Evolutionary conservation across 2,329 filamentous ascomycete genomes (phyloP).

Genomic region (Neonectria punicea): DNA sequence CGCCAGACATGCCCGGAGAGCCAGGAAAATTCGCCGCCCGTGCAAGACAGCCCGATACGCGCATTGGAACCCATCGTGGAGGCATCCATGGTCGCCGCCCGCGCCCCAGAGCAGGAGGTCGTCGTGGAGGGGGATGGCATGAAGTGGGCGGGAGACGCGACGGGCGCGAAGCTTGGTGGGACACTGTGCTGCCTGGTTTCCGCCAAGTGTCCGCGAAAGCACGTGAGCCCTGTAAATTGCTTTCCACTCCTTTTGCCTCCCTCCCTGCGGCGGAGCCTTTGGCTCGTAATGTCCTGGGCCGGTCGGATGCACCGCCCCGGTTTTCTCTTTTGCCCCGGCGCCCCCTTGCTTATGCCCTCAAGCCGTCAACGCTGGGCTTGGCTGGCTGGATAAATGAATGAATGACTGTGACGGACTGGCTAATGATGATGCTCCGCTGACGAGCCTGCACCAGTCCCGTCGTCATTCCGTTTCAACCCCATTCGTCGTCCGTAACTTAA

Average conservation of each 20-base stretch:
- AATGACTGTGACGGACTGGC: neutral
- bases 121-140: slow-evolving; percentile 51
- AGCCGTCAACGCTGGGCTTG: neutral
- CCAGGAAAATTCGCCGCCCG: slow-evolving; percentile 36
- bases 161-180: slow-evolving; percentile 53
- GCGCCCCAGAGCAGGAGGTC: slow-evolving; percentile 19
- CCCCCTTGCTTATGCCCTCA: slow-evolving; percentile 7
- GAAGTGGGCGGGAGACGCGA: slow-evolving; percentile 57
- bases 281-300: neutral
- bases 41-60: neutral
- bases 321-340: slow-evolving; percentile 3
- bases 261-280: neutral
- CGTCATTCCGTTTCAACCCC: slow-evolving; percentile 19
- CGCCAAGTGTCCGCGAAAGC: slow-evolving; percentile 57
- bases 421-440: neutral
- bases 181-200: slow-evolving; percentile 44
- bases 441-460: neutral
- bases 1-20: slow-evolving; percentile 30
- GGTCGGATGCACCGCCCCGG: neutral
- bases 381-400: too few species aligned
- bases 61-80: slow-evolving; percentile 21
- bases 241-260: slow-evolving; percentile 1
- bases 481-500: neutral
- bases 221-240: slow-evolving; percentile 50
- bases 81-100: slow-evolving; percentile 44